Percentiles rank a stretch among this genome's conserved stretches.
phyloP scores from a whole-genome alignment of 1,284 basidiomycete genomes.

The Microstroma glucosiphilum region DNA sequence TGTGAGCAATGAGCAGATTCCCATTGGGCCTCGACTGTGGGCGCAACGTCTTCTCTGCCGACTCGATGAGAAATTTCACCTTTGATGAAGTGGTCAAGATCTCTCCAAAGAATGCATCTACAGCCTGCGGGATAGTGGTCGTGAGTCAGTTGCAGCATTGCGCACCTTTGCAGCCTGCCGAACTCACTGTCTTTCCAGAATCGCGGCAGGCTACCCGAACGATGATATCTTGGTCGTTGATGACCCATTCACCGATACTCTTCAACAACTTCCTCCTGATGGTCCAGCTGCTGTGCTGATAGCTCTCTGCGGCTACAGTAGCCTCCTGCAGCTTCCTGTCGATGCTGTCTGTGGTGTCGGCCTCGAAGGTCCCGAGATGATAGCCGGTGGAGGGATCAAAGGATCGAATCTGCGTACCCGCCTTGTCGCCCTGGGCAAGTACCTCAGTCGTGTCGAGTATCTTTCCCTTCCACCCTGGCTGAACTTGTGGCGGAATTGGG shows the following conservation, averaged over 20 bases:
- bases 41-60: conserved; percentile 28
- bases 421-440: conserved; percentile 11
- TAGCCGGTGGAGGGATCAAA: conserved; percentile 83
- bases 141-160: background rate
- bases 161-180: background rate
- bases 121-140: conserved; percentile 15
- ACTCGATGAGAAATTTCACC: conserved; percentile 40
- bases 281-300: conserved; percentile 68
- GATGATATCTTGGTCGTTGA: conserved; percentile 76
- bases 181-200: conserved; percentile 86
- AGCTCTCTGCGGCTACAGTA: conserved; percentile 63
- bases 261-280: conserved; percentile 73
- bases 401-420: conserved; percentile 64
- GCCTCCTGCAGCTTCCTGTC: conserved; percentile 65
- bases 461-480: conserved; percentile 26
- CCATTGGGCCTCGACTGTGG: conserved; percentile 49
- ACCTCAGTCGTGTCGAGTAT: conserved; percentile 22
- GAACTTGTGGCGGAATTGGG: background rate
- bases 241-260: conserved; percentile 81
- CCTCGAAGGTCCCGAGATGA: conserved; percentile 65
- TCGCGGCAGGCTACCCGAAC: conserved; percentile 86
- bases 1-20: conserved; percentile 77
- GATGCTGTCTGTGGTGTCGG: conserved; percentile 66
- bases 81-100: conserved; percentile 42
- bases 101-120: conserved; percentile 56